These are phyloP conservation scores for Solanum chiquidenum DNA, from an alignment of 257 asterid genomes.

Conservation along the genomic window DNA sequence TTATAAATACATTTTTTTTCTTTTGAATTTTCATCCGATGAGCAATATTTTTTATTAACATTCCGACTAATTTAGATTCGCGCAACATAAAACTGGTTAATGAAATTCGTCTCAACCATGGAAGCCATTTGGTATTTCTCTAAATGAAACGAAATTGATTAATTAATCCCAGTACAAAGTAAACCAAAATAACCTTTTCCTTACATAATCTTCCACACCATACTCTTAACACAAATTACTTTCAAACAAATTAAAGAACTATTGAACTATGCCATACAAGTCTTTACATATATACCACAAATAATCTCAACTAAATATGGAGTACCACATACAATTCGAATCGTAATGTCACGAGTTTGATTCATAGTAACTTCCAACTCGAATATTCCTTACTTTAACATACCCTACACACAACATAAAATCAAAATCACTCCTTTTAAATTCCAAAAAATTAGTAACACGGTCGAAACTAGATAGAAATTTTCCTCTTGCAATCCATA, in stretches of 20 bases:
- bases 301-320: background rate
- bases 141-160: background rate
- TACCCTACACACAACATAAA: background rate
- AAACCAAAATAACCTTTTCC: background rate
- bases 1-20: too few species aligned
- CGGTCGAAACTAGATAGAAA: background rate
- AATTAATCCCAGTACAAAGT: background rate
- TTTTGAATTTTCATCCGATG: too few species aligned
- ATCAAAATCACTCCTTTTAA: background rate
- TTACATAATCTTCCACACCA: background rate
- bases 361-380: background rate
- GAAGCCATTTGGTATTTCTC: background rate
- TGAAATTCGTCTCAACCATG: background rate
- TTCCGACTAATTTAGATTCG: too few species aligned
- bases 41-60: too few species aligned
- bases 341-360: background rate
- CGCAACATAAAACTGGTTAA: background rate
- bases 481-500: conserved; percentile 11
- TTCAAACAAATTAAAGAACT: background rate
- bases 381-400: too few species aligned
- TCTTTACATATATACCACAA: background rate
- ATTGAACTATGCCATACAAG: background rate
- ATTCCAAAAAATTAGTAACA: background rate
- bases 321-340: background rate
- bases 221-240: background rate